phyloP scores from a whole-genome alignment of 495 filamentous ascomycete species.

The Podospora fimiseda region DNA sequence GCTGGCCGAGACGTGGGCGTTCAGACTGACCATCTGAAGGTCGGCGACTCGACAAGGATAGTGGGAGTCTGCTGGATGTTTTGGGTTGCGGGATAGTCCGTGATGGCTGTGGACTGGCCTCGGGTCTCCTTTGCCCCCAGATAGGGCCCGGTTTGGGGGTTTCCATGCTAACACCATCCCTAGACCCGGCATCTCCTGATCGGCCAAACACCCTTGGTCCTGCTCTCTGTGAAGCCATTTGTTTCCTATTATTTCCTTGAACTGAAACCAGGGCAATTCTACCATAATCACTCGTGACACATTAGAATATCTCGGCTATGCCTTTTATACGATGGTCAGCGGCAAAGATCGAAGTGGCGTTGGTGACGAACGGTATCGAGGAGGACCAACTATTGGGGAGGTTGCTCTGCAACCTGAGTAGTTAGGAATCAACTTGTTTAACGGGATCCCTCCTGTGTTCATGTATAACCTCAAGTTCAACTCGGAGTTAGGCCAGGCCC shows the following conservation, averaged over 20 bases:
- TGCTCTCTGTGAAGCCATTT: constrained; percentile 27
- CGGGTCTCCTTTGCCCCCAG: constrained; percentile 17
- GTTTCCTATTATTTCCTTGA: constrained; percentile 15
- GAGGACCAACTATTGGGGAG: neutral
- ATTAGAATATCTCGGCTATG: neutral
- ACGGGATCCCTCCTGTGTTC: neutral
- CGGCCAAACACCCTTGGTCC: constrained; percentile 14
- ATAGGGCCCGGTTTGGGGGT: constrained; percentile 13
- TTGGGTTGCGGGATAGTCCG: constrained; percentile 28
- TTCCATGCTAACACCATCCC: constrained; percentile 11
- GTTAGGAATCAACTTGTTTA: neutral
- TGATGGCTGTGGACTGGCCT: constrained; percentile 18
- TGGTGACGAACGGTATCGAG: neutral
- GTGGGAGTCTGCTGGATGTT: constrained; percentile 32
- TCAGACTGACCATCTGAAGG: constrained; percentile 21
- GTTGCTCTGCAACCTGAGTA: neutral
- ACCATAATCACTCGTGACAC: constrained; percentile 24
- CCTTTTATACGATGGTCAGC: constrained; percentile 16
- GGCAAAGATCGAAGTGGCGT: constrained; percentile 12
- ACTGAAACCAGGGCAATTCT: constrained; percentile 8
- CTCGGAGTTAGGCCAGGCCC: neutral
- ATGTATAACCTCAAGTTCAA: constrained; percentile 5
- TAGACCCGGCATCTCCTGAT: constrained; percentile 15
- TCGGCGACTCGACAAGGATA: constrained; percentile 22
- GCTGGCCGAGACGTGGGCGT: constrained; percentile 24